Base-by-base conservation (phyloP, 495 filamentous ascomycete species). In the Daldinia childiae region DNA sequence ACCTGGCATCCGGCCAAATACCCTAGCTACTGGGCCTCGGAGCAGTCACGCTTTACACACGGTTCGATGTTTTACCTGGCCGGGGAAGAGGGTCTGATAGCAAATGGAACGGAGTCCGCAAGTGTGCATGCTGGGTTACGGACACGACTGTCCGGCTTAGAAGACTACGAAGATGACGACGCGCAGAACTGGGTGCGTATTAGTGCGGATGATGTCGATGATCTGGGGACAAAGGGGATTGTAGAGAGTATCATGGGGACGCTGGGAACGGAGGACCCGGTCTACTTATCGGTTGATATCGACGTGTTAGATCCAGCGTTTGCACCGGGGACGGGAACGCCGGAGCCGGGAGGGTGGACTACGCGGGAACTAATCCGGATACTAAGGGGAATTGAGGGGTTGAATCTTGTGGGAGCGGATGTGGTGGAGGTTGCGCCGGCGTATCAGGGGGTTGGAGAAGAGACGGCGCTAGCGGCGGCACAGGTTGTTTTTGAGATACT, bases 21-120 rank as follows among this genome's bases (percentile, higher is more conserved):
- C 78, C 89, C 90, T 0, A 88, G 86, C 14, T 88, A 89, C 58
- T 96, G 93, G 92, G 78, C 83, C 7, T 86, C 84, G 12, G 84
- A 88, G 74, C 91, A 92, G 75, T 83, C 87, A 8, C 84, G 87
- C 65, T 96, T 95, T 81, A 95, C 89, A 75, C 93, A 96, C 78
- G 92, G 93, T 4, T 90, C 84, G 54, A 94, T 95, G 88, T 95
- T 96, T 84, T 92, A 91, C 87, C 84, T 93, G 55, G 92, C 93
- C 2, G 88, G 87, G 52, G 86, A 88, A 26, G 93, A 95, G 77
- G 91, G 91, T 0, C 78, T 95, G 26, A 87, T 95, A 50, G 81
- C 86, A 36, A 91, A 92, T 71, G 77, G 79, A 19, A 89, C 86
- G 4, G 48, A 34, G 1, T 85, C 87, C 17, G 89, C 77, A 2